Evolutionary conservation across 2,329 filamentous ascomycete species (phyloP), one percentile per base, ranked within the genome.

Genomic region (Byssochlamys sp.): DNA sequence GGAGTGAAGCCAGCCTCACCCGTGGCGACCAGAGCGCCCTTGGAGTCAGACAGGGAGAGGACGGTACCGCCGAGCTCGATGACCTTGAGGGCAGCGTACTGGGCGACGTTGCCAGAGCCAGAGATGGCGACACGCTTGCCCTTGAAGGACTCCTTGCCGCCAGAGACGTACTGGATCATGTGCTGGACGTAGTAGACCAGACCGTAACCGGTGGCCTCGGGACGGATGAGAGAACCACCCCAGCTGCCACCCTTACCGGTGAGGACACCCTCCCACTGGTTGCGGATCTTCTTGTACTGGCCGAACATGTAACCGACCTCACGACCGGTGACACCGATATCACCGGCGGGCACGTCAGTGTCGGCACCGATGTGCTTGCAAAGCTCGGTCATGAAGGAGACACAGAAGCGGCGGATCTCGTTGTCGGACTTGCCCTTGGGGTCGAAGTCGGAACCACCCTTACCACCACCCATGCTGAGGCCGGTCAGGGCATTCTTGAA

Each of bases 401-500:
- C 85, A 81, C 92, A 97, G 84, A 99, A 97, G 73, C 90, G 89
- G 71, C 94, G 89, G 79, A 97, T 97, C 84, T 97, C 94, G 75
- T 85, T 89, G 78, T 99, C 91, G 57, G 87, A 89, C 84, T 96
- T 97, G 80, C 91, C 91, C 85, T 97, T 99, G 76, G 94, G 94
- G 78, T 97, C 91, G 75, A 99, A 97, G 81, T 97, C 94, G 74
- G 92, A 87, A 70, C 94, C 94, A 78, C 94, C 94, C 82, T 97
- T 97, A 71, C 89, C 94, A 79, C 94, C 94, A 65, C 94, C 94
- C 86, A 99, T 96, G 80, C 84, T 90, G 71, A 95, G 79, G 71
- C 94, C 94, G 61, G 94, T 97, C 66, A 97, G 81, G 66, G 94
- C 94, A 89, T 97, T 97, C 85, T 97, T 97, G 84, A 97, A 97